Conservation (phyloP, 2,329 filamentous ascomycete species). For the Dactylellina parvicollis region DNA sequence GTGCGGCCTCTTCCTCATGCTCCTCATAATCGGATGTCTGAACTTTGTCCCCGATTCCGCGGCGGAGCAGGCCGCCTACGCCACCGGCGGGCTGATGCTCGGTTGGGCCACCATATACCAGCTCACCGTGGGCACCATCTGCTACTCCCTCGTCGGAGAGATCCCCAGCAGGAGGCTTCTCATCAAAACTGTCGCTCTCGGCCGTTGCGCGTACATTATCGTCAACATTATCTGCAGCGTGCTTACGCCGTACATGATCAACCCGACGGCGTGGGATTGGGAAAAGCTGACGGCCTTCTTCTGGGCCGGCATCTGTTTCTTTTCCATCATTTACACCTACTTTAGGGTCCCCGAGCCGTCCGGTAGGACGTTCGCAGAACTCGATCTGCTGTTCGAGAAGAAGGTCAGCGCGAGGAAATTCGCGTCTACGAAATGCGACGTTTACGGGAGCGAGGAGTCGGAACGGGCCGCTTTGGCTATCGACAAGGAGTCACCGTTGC, state of each 20-base stretch:
- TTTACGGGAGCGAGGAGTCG: constrained; percentile 64
- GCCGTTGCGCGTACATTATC: constrained; percentile 81
- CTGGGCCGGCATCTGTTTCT: constrained; percentile 75
- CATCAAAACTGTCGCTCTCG: constrained; percentile 90
- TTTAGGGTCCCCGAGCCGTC: constrained; percentile 82
- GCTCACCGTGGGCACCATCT: constrained; percentile 85
- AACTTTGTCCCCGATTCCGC: constrained; percentile 61
- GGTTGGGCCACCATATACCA: constrained; percentile 85
- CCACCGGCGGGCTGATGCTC: constrained; percentile 84
- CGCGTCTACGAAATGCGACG: constrained; percentile 68
- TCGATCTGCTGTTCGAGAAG: constrained; percentile 84
- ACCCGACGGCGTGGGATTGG: constrained; percentile 88
- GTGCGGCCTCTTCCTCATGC: constrained; percentile 59
- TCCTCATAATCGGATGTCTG: constrained; percentile 58
- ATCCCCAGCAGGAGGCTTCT: constrained; percentile 82
- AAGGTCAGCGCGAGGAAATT: constrained; percentile 78
- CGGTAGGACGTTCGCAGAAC: constrained; percentile 83
- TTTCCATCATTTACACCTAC: constrained; percentile 82
- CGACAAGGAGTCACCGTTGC: constrained; percentile 22
- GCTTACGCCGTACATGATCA: constrained; percentile 91
- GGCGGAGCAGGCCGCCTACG: constrained; percentile 78
- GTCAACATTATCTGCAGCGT: constrained; percentile 83
- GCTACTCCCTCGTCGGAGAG: constrained; percentile 87
- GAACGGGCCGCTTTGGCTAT: constrained; percentile 33
- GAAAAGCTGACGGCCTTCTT: constrained; percentile 63